Evolutionary conservation across 2,329 filamentous ascomycete genomes (phyloP).

Genomic region (Colletotrichum sidae): DNA sequence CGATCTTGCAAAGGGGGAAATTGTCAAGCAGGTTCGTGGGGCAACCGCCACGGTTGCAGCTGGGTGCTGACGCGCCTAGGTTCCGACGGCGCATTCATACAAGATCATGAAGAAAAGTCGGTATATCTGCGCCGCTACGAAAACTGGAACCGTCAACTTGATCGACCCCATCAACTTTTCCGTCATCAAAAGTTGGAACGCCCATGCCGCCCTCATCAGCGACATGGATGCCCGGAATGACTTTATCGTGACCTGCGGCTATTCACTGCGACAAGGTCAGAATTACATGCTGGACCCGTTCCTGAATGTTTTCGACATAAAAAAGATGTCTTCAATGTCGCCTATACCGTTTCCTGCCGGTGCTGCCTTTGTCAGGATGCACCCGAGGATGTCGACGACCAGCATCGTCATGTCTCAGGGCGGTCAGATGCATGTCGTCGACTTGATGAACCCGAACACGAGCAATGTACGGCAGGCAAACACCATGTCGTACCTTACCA

Average conservation of each 20-base stretch:
- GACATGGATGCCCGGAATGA: constrained; percentile 98
- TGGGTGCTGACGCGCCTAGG: constrained; percentile 56
- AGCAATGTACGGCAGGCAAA: constrained; percentile 88
- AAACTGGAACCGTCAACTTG: constrained; percentile 84
- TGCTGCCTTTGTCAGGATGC: constrained; percentile 95
- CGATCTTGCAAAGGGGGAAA: constrained; percentile 76
- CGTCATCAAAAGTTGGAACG: constrained; percentile 88
- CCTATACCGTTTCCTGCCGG: constrained; percentile 94
- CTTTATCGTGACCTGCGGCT: constrained; percentile 94
- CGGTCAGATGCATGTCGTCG: constrained; percentile 94
- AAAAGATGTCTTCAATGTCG: constrained; percentile 86
- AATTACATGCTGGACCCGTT: constrained; percentile 90
- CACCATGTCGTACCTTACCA: constrained; percentile 75
- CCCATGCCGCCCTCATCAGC: constrained; percentile 88
- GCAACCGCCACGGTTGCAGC: not conserved
- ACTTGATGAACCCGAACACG: constrained; percentile 92
- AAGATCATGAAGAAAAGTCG: constrained; percentile 92
- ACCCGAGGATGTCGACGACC: constrained; percentile 94
- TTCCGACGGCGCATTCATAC: constrained; percentile 81
- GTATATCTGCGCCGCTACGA: constrained; percentile 92
- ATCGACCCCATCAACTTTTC: constrained; percentile 83
- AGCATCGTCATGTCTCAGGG: constrained; percentile 92
- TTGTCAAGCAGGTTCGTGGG: constrained; percentile 71
- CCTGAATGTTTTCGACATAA: constrained; percentile 95
- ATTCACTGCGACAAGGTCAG: constrained; percentile 79